Conservation (phyloP, 1,284 basidiomycete genomes). For the Schizopora paradoxa region DNA sequence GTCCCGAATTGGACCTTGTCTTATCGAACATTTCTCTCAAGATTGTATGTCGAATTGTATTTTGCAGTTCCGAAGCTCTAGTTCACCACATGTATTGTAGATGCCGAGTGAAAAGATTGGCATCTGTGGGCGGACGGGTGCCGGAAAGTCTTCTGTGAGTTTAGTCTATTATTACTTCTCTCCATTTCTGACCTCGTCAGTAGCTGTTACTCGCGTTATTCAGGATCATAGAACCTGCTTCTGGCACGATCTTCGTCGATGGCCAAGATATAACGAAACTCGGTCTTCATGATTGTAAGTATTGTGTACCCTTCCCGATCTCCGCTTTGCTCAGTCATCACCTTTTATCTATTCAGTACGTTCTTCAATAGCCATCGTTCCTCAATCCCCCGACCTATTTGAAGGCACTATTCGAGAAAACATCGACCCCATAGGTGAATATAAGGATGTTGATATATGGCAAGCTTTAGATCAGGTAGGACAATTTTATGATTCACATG, state of each 20-base stretch:
- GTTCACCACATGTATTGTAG: slow-evolving; percentile 29
- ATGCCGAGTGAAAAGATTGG: slow-evolving; percentile 80
- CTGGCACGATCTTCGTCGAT: slow-evolving; percentile 80
- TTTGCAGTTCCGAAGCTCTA: slow-evolving; percentile 20
- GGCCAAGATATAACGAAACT: slow-evolving; percentile 79
- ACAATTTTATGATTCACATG: slow-evolving; percentile 18
- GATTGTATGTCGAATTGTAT: slow-evolving; percentile 39
- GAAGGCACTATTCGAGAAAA: slow-evolving; percentile 85
- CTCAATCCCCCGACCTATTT: slow-evolving; percentile 78
- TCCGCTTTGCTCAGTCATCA: slow-evolving; percentile 1
- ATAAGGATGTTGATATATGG: slow-evolving; percentile 81
- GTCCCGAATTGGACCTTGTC: slow-evolving; percentile 74
- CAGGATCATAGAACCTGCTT: slow-evolving; percentile 78
- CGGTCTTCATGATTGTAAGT: slow-evolving; percentile 73
- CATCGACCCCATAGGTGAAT: slow-evolving; percentile 69
- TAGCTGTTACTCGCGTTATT: slow-evolving; percentile 64
- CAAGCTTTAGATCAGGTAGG: slow-evolving; percentile 67
- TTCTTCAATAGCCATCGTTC: slow-evolving; percentile 82
- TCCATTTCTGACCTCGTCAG: slow-evolving; percentile 7
- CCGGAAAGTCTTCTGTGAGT: slow-evolving; percentile 84
- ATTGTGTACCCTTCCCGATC: slow-evolving; percentile 2
- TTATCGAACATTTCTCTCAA: slow-evolving; percentile 69
- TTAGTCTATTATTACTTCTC: slow-evolving; percentile 21
- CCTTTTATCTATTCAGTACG: slow-evolving; percentile 42
- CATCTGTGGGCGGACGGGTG: slow-evolving; percentile 84